phyloP scores from a whole-genome alignment of 2,329 filamentous ascomycete species.

The Lachnellula subtilissima region DNA sequence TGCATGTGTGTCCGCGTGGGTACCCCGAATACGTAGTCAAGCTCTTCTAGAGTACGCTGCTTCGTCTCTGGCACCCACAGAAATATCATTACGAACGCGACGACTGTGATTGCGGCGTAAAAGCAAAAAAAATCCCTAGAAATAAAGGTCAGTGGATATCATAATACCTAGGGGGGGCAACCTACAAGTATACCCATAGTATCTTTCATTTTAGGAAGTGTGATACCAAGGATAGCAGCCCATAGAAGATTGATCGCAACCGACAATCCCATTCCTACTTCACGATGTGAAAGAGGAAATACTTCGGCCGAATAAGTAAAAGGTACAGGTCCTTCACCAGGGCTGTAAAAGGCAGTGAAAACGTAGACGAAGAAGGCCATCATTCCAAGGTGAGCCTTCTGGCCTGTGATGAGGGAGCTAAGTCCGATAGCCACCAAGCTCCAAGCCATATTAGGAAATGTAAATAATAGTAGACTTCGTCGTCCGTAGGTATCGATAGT shows the following conservation, averaged over 20 bases:
- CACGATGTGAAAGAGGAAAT: slow-evolving; percentile 65
- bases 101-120: slow-evolving; percentile 49
- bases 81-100: slow-evolving; percentile 52
- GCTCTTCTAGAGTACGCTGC: slow-evolving; percentile 31
- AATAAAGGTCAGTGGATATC: too few relatives aligned
- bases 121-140: slow-evolving; percentile 50
- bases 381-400: slow-evolving; percentile 41
- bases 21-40: slow-evolving; percentile 42
- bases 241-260: slow-evolving; percentile 61
- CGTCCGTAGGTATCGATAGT: slow-evolving; percentile 63
- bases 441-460: slow-evolving; percentile 62
- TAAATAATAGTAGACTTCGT: slow-evolving; percentile 55
- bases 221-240: slow-evolving; percentile 56
- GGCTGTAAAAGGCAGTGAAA: slow-evolving; percentile 59
- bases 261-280: slow-evolving; percentile 66
- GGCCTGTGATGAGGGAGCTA: slow-evolving; percentile 44
- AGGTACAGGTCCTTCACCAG: slow-evolving; percentile 63
- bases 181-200: slow-evolving; percentile 18
- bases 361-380: slow-evolving; percentile 57
- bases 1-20: slow-evolving; percentile 20
- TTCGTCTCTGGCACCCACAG: slow-evolving; percentile 52
- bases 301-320: slow-evolving; percentile 67
- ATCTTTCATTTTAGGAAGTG: slow-evolving; percentile 37
- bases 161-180: not conserved
- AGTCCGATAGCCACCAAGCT: slow-evolving; percentile 54